Evolutionary conservation across 805 yeast genomes (phyloP), one percentile per base, ranked within the genome.

Genomic region (Diddensiella transvaalensis): DNA sequence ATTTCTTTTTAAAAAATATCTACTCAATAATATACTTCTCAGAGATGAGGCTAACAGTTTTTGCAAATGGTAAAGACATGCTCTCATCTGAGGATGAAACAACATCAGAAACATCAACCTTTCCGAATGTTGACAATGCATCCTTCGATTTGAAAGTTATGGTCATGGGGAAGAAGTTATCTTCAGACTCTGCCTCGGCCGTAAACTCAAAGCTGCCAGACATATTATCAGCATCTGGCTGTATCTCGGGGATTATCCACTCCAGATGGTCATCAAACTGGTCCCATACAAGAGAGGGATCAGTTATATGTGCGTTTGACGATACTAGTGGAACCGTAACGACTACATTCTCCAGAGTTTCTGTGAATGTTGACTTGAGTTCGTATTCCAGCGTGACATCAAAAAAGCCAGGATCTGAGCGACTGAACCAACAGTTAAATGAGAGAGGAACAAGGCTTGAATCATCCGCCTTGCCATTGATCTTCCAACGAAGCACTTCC

Each of bases 401-500:
- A 50, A 82, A 78, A 46, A 77, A 62, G 40, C 77, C 80, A 50
- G 81, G 76, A 32, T 80, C 79, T 49, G 77, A 75, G 47, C 77
- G 73, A 42, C 82, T 72, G 44, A 88, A 83, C 99, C 99, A 91
- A 35, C 90, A 82, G 35, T 91, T 83, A 55, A 93, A 74, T 41
- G 78, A 73, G 46, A 91, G 67, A 29, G 98, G 98, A 29, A 77
- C 70, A 46, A 76, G 59, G 47, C 71, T 64, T n/a, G 64, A 59
- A 48, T 75, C 73, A 41, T 80, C 82, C 51, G 82, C 87, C 53
- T 78, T 76, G 30, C 85, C 86, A 38, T 74, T 75, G 40, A 83
- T 82, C 66, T 88, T 83, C 98, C 96, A 91, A 75, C 96, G 84
- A 60, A 93, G 78, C 24, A 91, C 95, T 55, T 96, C 95, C 57